These are phyloP conservation scores for Globisporangium echinulatum DNA, from an alignment of 352 stramenopile species.

Conservation along the genomic window DNA sequence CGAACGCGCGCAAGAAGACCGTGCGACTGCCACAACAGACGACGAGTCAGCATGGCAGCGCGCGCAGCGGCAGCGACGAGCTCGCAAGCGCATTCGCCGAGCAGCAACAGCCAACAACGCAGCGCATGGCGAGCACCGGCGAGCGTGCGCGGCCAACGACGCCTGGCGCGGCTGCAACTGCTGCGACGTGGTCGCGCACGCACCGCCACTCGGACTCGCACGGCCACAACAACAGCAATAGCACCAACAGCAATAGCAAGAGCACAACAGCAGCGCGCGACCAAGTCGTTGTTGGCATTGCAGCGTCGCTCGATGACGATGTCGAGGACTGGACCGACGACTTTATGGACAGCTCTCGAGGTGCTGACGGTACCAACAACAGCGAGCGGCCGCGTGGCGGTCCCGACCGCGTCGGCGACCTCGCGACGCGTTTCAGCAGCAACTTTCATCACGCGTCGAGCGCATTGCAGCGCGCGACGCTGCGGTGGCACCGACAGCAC, in stretches of 20 bases:
- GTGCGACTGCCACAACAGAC: background rate
- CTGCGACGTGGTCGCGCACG: conserved; percentile 4
- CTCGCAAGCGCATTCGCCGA: background rate
- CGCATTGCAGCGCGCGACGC: conserved; percentile 12
- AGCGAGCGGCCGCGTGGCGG: conserved; percentile 1
- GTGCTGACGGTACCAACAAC: background rate
- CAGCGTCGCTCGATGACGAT: conserved; percentile 54
- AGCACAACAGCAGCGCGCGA: background rate
- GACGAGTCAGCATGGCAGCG: background rate
- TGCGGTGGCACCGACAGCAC: conserved; percentile 29
- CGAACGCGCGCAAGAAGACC: conserved; percentile 4
- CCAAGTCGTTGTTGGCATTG: conserved; percentile 70
- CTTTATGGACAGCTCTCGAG: conserved; percentile 22
- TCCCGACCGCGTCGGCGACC: conserved; percentile 4
- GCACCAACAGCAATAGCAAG: background rate
- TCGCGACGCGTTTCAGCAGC: conserved; percentile 14
- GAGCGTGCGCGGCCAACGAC: conserved; percentile 5
- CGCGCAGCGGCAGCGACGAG: background rate
- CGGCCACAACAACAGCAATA: conserved; percentile 6
- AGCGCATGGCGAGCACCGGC: conserved; percentile 8
- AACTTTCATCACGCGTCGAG: conserved; percentile 23
- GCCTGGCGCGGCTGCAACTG: background rate
- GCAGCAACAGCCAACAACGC: background rate
- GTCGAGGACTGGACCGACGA: conserved; percentile 78
- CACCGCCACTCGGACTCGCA: conserved; percentile 14